Base-by-base conservation (phyloP, 352 stramenopile genomes). In the Globisporangium nagaii region DNA sequence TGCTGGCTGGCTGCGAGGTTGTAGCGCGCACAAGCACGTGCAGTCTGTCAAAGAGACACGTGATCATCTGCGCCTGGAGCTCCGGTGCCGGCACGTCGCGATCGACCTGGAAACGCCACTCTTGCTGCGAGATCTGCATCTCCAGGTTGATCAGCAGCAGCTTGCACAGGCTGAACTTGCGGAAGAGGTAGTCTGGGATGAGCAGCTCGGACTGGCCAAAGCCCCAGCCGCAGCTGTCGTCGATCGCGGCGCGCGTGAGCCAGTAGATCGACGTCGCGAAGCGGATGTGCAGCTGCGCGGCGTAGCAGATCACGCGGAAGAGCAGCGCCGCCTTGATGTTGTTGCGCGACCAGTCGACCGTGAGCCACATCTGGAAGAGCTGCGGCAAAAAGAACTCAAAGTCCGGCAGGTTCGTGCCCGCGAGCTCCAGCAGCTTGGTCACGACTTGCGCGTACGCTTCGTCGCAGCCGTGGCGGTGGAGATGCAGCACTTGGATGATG, bases 331-430 rank as follows among this genome's bases (percentile, higher is more conserved):
- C 77, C 67, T 93, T 93, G 45, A 88, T 74, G 31, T 70, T 86
- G 57, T 90, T 90, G 35, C 61, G 71, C 2, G 70, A 71, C 71
- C 76, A 90, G 68, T 90, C 80, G 39, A 89, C 76, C 2, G 82
- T 88, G 40, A 90, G 66, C 82, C 82, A 93, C 66, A 90, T 76
- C 47, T 93, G 82, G 56, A 90, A 93, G 39, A 93, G 64, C 55
- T 93, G 79, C 7, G 82, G 82, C 47, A 93, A 43, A 60, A 93
- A 93, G 41, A 93, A 93, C 61, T 93, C 82, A 35, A 93, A 93
- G 60, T 93, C 82, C 10, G 77, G 60, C 36, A 93, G 37, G 53
- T 87, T 88, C 13, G 68, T 64, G 11, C 63, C 56, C 37, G 79
- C 71, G 19, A 90, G 63, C 50, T 85, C 73, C 53, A 93, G 60